A percentile compares a stretch with the other conserved stretches of the same genome.
Conservation (phyloP, 495 filamentous ascomycete species). For the Aspergillus taichungensis region DNA sequence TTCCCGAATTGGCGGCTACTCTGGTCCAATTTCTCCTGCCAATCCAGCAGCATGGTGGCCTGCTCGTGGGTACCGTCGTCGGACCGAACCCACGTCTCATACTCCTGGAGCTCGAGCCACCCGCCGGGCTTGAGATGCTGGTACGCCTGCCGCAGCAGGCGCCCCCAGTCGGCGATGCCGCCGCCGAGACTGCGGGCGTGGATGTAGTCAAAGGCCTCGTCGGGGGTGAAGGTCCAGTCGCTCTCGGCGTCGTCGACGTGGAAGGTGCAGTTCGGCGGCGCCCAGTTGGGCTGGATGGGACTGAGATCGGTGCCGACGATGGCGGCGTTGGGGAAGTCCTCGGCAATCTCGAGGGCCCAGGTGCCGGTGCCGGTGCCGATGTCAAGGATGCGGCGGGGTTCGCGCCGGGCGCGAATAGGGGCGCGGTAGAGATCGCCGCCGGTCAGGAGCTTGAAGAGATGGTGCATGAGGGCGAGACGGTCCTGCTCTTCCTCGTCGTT, state of each 20-base stretch:
- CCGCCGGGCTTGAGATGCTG: slow-evolving; percentile 43
- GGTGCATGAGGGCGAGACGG: slow-evolving; percentile 60
- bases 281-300: slow-evolving; percentile 44
- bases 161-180: slow-evolving; percentile 37
- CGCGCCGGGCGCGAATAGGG: slow-evolving; percentile 26
- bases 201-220: slow-evolving; percentile 37
- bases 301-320: slow-evolving; percentile 58
- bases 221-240: slow-evolving; percentile 38
- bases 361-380: slow-evolving; percentile 50
- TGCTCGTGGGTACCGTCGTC: slow-evolving; percentile 30
- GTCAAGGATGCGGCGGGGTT: slow-evolving; percentile 30
- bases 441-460: slow-evolving; percentile 42
- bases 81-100: slow-evolving; percentile 24
- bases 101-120: slow-evolving; percentile 50
- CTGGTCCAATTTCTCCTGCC: slow-evolving; percentile 19
- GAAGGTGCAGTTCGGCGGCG: slow-evolving; percentile 41
- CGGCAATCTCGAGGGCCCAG: slow-evolving; percentile 56
- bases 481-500: slow-evolving; percentile 57
- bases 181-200: slow-evolving; percentile 39
- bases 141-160: slow-evolving; percentile 26
- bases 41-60: slow-evolving; percentile 17
- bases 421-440: slow-evolving; percentile 47
- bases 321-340: slow-evolving; percentile 45
- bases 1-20: slow-evolving; percentile 32
- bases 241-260: slow-evolving; percentile 43